Evolutionary conservation across 768 basidiomycete species (phyloP).

Genomic region (Exsudoporus frostii): DNA sequence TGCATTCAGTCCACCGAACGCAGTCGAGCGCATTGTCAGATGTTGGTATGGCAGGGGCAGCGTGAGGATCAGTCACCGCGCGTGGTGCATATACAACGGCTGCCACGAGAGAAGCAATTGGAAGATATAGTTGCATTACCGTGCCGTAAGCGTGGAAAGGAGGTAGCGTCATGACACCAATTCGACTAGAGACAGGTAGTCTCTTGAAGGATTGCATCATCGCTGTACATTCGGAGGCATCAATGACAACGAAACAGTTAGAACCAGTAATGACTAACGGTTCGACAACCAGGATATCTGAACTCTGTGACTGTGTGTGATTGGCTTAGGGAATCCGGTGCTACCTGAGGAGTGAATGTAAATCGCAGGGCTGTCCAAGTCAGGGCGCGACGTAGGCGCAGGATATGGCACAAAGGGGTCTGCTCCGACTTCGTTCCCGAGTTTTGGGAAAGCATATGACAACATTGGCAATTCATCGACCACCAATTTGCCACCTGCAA

Average conservation of each 20-base stretch:
- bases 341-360: constrained; percentile 32
- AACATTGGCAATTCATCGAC: constrained; percentile 19
- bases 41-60: constrained; percentile 19
- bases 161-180: constrained; percentile 34
- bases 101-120: constrained; percentile 26
- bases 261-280: constrained; percentile 23
- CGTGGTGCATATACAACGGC: constrained; percentile 35
- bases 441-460: constrained; percentile 34
- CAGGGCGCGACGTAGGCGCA: neutral
- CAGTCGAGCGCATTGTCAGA: constrained; percentile 19
- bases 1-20: constrained; percentile 6
- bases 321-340: constrained; percentile 44
- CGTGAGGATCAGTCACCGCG: neutral
- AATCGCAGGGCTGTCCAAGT: neutral
- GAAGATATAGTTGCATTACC: constrained; percentile 28
- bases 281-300: constrained; percentile 30
- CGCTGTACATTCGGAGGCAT: neutral
- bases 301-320: constrained; percentile 31
- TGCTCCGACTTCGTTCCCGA: constrained; percentile 28
- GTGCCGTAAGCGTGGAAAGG: constrained; percentile 40
- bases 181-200: constrained; percentile 9
- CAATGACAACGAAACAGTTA: neutral
- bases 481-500: neutral
- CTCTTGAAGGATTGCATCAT: neutral
- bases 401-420: constrained; percentile 13